Base-by-base conservation (phyloP, 169 alveolate genomes). In the Plasmodium billcollinsi region DNA sequence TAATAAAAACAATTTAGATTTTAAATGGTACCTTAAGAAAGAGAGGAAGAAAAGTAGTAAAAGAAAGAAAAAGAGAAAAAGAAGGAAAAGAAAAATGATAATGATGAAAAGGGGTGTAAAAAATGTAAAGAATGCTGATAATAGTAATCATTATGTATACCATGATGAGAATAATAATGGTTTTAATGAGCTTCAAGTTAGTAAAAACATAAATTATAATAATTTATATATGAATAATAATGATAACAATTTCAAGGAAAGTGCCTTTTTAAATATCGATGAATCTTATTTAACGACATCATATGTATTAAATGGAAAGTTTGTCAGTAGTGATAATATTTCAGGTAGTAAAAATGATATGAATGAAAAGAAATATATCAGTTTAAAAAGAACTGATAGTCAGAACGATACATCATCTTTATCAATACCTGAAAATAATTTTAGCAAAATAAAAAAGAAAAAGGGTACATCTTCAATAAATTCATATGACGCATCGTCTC, bases 1-100 rank as follows among this genome's bases (percentile, higher is more conserved):
- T 73, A 69, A 83, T 62, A 50, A 80, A 3, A 83, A 62, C 52
- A 50, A 83, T 18, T 15, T 83, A 47, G 91, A 69, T 47, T 83
- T 83, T 21, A 70, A 69, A 2, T 83, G 91, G 91, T 12, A 58
- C 11, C 11, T 54, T 20, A 83, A 83, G 50, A 70, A 45, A 14
- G 71, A 26, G 9, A 7, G 50, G 39, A 49, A 83, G 70, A 56
- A 67, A 52, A 56, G 58, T 47, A 18, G 50, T 54, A 26, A 80
- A 59, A 14, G n/a, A 39, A 2, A 69, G 14, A 69, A 45, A 45
- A 78, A 3, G 89, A 47, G 14, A 66, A 49, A 3, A 21, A 52
- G 45, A 74, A 67, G 18, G 59, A 43, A 24, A 33, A n/a, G 52
- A 61, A 24, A 8, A 56, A 58, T 20, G 24, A 39, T 20, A 18